These are phyloP conservation scores for Linnemannia exigua DNA, from an alignment of 192 early-diverging fungal genomes.

Conservation along the genomic window DNA sequence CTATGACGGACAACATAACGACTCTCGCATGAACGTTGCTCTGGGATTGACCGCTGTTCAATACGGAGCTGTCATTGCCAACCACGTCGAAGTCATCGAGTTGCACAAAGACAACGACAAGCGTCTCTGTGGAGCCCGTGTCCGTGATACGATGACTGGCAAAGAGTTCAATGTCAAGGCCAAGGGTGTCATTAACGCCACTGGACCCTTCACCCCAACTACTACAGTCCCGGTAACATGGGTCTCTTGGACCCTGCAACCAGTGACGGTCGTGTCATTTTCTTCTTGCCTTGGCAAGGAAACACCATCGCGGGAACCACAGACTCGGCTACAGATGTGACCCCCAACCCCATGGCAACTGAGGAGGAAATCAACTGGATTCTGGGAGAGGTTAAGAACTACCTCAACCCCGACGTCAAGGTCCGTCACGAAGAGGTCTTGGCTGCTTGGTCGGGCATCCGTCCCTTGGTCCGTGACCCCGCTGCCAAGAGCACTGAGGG, in stretches of 20 bases:
- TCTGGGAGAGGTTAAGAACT: constrained; percentile 90
- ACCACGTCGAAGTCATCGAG: constrained; percentile 91
- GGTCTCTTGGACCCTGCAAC: constrained; percentile 96
- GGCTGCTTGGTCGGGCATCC: constrained; percentile 98
- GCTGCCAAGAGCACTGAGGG: constrained; percentile 91
- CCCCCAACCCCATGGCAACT: constrained; percentile 86
- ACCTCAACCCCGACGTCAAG: constrained; percentile 94
- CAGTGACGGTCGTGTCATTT: constrained; percentile 96
- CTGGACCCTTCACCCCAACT: constrained; percentile 90
- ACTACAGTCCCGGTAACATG: constrained; percentile 95
- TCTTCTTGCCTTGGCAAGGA: constrained; percentile 98
- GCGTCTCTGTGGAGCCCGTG: constrained; percentile 80
- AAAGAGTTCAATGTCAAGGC: constrained; percentile 88
- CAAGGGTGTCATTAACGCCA: constrained; percentile 96
- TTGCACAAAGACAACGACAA: constrained; percentile 81
- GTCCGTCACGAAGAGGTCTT: constrained; percentile 96
- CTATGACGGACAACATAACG: constrained; percentile 98
- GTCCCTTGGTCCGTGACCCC: constrained; percentile 97
- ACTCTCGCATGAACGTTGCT: constrained; percentile 97
- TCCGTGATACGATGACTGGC: constrained; percentile 89
- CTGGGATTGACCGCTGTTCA: constrained; percentile 91
- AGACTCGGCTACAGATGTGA: constrained; percentile 90
- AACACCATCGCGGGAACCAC: constrained; percentile 97
- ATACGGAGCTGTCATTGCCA: constrained; percentile 92
- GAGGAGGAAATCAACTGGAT: constrained; percentile 98